Base-by-base conservation (phyloP, 352 stramenopile species). In the Pilasporangium apinafurcum region DNA sequence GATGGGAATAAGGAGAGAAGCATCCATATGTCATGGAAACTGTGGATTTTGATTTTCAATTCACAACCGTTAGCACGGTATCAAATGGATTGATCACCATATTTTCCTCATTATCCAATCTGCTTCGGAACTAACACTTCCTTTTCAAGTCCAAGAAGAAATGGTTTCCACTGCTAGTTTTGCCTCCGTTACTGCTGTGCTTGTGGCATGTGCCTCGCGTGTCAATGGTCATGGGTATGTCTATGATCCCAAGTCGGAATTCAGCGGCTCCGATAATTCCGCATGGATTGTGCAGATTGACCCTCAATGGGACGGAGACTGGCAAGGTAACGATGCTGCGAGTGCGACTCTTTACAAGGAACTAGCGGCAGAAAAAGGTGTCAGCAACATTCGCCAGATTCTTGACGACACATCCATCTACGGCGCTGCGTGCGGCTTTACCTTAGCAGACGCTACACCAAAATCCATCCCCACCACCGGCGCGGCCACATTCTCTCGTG, bases 161-260 rank as follows among this genome's bases (percentile, higher is more conserved):
- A n/a, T n/a, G n/a, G n/a, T n/a, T 9, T 29, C 22, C 32, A 41
- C 36, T 6, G 26, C 21, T 7, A 42, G 54, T 38, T 32, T 60
- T 35, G 17, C 33, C 1, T 24, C 45, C 27, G 30, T 35, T 8
- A 41, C 37, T 26, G 5, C 18, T 8, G 33, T 31, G 5, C 21
- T 57, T 9, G 48, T 28, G 6, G 32, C 56, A 16, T 33, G 29
- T 22, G 30, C 51, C 39, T 18, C 37, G 33, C 27, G 44, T 35
- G 49, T 55, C 9, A 46, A 61, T 17, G 48, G 44, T 4, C 53
- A 67, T 34, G 58, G 53, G n/a, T 64, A 67, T 49, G 63, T 67
- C 53, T 53, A 67, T 33, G 60, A 64, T 27, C 58, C 58, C 18
- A 16, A 58, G 39, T 35, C 58, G 20, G 58, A 67, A 37, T 67